Evolutionary conservation across 495 filamentous ascomycete species (phyloP).

Genomic region (Physcia stellaris): DNA sequence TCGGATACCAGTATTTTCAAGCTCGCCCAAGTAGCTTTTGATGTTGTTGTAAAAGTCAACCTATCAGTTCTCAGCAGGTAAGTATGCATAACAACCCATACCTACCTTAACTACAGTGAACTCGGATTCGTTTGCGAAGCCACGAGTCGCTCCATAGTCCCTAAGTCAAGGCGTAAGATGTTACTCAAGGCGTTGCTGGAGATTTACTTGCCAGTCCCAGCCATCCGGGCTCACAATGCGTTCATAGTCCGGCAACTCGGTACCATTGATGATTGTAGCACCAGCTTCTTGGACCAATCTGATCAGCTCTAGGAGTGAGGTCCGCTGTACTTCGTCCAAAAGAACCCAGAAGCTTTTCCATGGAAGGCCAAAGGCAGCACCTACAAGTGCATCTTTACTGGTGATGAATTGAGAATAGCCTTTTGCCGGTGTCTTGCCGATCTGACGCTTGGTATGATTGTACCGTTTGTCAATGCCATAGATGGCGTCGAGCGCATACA

Average conservation of each 20-base stretch:
- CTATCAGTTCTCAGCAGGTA: neutral
- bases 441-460: constrained; percentile 45
- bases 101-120: constrained; percentile 58
- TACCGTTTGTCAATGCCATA: constrained; percentile 45
- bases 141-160: constrained; percentile 48
- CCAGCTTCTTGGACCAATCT: constrained; percentile 42
- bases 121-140: constrained; percentile 54
- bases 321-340: constrained; percentile 37
- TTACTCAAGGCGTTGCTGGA: no score
- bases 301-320: constrained; percentile 37
- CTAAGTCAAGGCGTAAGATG: constrained; percentile 1
- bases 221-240: constrained; percentile 45
- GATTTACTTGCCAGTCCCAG: constrained; percentile 44
- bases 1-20: constrained; percentile 48
- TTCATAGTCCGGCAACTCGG: constrained; percentile 49
- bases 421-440: constrained; percentile 33
- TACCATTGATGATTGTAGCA: constrained; percentile 55
- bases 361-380: constrained; percentile 54
- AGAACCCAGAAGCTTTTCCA: constrained; percentile 55
- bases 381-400: constrained; percentile 37
- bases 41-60: constrained; percentile 71
- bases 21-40: constrained; percentile 45
- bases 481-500: constrained; percentile 51
- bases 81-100: neutral
- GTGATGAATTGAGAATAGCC: constrained; percentile 44